Base-by-base conservation (phyloP, 163 green algal species). In the Scenedesmus sp. region DNA sequence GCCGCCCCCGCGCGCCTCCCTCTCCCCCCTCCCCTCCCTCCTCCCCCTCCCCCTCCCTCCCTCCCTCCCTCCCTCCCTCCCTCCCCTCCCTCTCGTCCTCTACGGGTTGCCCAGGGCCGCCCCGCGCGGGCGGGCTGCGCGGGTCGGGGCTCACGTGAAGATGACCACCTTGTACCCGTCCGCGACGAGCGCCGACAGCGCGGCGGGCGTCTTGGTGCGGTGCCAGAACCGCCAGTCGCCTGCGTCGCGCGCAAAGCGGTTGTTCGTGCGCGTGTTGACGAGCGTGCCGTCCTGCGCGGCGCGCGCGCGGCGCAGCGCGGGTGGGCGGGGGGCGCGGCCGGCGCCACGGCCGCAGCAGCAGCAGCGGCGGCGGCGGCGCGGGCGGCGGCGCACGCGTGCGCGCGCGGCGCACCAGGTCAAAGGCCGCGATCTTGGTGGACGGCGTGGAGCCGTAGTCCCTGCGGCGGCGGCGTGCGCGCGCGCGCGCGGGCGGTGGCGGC, bases 221-320 rank as follows among this genome's bases (percentile, higher is more conserved):
- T 90, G 94, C 81, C 85, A 94, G 24, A 84, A 88, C 33, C 83
- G 86, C 80, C 85, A 97, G 82, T 97, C 92, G 36, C 88, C 56
- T 3, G 83, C 75, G 20, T 85, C 76, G 0, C 60, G 57, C 2
- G 89, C 39, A 56, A 91, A 96, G 7, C 81, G 53, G 0, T 60
- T 44, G 2, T 66, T 76, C 39, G 70, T 87, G 66, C 94, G 94
- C 26, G 67, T 86, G 9, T 84, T 80, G 10, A 94, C 82, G 31
- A 97, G 76, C 1, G 93, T 97, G 48, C 89, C 92, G 75, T 97
- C 93, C 89, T 94, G 82, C 11, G 50, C 34, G 47, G 20, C 36
- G 10, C 17, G 53, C 14, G 22, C 6, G 22, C n/a, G 24, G 10
- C 9, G 6, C 5, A 34, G 39, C 6, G 39, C 6, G 39, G 10